Base-by-base conservation (phyloP, 2,329 filamentous ascomycete genomes). In the Trichoderma sp. region DNA sequence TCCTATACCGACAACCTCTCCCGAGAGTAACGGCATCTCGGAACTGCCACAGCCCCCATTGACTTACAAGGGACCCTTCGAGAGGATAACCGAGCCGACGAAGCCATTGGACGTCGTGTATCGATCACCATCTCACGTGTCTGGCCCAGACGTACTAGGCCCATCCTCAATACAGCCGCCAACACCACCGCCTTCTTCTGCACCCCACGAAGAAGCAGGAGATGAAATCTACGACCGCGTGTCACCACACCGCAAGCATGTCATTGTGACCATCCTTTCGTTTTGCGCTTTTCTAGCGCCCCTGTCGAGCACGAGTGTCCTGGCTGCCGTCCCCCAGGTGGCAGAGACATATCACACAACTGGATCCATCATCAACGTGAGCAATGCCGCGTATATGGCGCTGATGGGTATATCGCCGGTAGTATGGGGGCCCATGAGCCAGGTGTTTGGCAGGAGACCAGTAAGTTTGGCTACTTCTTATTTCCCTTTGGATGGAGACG, bases 261-360 rank as follows among this genome's bases (percentile, higher is more conserved):
- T 91, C 76, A 93, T 96, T 71, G 92, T 95, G 18, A 85, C 86
- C 11, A 88, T 95, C 6, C 84, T 95, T 71, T 92, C 93, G 0
- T 94, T 92, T 81, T 95, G 93, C 83, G 91, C 92, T 31, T 94
- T 96, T 77, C 86, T 96, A 62, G 91, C 94, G 1, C 94, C 94
- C 0, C 89, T 94, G 29, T 93, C 91, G 14, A 94, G 91, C 53
- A 95, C 93, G 0, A 92, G 92, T 1, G 90, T 95, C 9, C 84
- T 96, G 14, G 89, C 93, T 1, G 94, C 93, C 2, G 90, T 93
- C 1, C 93, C 93, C 1, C 93, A 96, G 82, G 91, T 96, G 6
- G 93, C 93, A 2, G 82, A 81, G 4, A 91, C 90, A 8, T 94
- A 90, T 81, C 78, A 86, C 53, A 94, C 92, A 0, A 93, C 89